Base-by-base conservation (phyloP, 306 rosid genomes). In the Vigna mungo region DNA sequence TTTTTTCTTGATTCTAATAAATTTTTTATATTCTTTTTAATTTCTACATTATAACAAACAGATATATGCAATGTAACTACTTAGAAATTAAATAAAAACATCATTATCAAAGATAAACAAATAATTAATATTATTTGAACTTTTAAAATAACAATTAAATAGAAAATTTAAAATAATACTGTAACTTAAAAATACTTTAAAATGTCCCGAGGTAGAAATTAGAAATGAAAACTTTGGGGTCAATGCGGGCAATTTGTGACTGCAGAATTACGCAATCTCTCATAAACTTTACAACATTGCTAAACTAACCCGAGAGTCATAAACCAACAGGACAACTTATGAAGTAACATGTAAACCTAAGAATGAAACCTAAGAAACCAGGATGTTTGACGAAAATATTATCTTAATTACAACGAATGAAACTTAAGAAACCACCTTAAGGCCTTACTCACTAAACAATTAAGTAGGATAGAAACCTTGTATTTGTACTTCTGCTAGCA, bases 221-320 rank as follows among this genome's bases (percentile, higher is more conserved):
- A 63, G 23, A 20, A 37, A 60, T 14, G 53, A 20, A 70, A 44
- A 25, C 61, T 59, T 78, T 54, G 27, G 7, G 27, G 7, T 4
- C 2, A 68, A 36, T 48, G 54, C 39, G 21, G 51, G 51, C n/a
- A 48, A 74, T 16, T 47, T 79, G 39, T 63, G 10, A 47, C 77
- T 82, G 83, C 78, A 71, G 37, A 77, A 60, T 32, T 72, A 81
- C 82, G 84, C 75, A 84, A 86, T 79, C 64, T 72, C 79, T 85
- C 82, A 18, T 84, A 86, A 54, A 80, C 83, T 66, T 75, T 44
- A 32, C 74, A 74, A 43, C 62, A 56, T 63, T 49, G 51, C 52
- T 48, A 36, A 9, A 83, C 85, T 82, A 75, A 85, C 82, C 74
- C 85, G 90, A 64, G 91, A 64, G 89, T 52, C 23, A 84, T 77